phyloP scores from a whole-genome alignment of 2,329 filamentous ascomycete species.

The Coniochaeta hoffmannii region DNA sequence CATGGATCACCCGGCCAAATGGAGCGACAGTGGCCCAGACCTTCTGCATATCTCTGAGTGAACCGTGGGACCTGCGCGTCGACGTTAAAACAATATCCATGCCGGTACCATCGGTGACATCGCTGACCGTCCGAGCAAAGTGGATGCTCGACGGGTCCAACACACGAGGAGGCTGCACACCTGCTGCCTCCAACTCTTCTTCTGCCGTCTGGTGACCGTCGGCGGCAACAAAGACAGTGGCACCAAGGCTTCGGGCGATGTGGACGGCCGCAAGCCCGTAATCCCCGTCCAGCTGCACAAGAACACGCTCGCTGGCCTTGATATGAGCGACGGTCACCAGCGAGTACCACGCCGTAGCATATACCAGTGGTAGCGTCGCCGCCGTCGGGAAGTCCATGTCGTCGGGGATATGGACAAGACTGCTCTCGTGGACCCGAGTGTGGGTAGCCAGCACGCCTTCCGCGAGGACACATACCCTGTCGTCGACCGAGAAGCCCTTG shows the following conservation, averaged over 20 bases:
- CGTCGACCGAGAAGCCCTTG: slow-evolving; percentile 5
- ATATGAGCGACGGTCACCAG: slow-evolving; percentile 12
- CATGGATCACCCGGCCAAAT: not conserved
- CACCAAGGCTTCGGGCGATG: slow-evolving; percentile 10
- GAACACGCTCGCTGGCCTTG: slow-evolving; percentile 10
- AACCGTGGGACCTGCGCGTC: not conserved
- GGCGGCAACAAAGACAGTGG: slow-evolving; percentile 10
- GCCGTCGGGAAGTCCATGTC: slow-evolving; percentile 9
- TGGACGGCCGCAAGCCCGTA: slow-evolving; percentile 12
- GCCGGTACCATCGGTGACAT: not conserved
- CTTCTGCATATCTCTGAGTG: not conserved
- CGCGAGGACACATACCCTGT: slow-evolving; percentile 14
- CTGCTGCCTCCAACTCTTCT: slow-evolving; percentile 7
- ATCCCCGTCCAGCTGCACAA: slow-evolving; percentile 15
- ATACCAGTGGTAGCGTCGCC: slow-evolving; percentile 10
- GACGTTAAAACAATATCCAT: not conserved
- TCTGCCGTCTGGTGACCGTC: slow-evolving; percentile 8
- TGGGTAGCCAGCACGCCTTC: slow-evolving; percentile 13
- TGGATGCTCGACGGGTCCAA: slow-evolving; percentile 1
- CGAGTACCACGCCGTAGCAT: slow-evolving; percentile 12
- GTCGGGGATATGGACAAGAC: slow-evolving; percentile 10
- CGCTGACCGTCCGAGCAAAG: not conserved
- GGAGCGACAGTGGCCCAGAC: not conserved
- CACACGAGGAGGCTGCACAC: slow-evolving; percentile 4
- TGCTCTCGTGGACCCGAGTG: slow-evolving; percentile 10